phyloP scores from a whole-genome alignment of 2,329 filamentous ascomycete species.

The Penicillium expansum region DNA sequence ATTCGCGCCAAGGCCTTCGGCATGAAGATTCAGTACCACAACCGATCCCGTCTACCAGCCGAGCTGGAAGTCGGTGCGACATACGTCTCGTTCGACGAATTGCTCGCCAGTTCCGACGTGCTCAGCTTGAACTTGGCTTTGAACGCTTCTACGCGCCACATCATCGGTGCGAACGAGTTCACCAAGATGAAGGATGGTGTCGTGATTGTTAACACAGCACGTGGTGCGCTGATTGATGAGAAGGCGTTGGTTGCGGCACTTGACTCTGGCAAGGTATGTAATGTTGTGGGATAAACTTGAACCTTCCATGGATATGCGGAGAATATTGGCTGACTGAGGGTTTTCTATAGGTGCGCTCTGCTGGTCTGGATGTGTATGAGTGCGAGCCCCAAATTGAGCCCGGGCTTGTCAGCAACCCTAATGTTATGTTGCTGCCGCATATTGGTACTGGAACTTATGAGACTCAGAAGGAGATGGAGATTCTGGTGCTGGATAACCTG shows the following conservation, averaged over 20 bases:
- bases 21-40: constrained; percentile 50
- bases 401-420: constrained; percentile 46
- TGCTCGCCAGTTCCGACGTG: constrained; percentile 48
- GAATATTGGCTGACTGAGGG: neutral
- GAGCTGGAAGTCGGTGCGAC: constrained; percentile 43
- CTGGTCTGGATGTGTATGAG: constrained; percentile 49
- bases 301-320: neutral
- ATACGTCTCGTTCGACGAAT: constrained; percentile 48
- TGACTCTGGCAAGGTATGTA: constrained; percentile 44
- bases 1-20: constrained; percentile 46
- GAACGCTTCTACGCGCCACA: constrained; percentile 46
- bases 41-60: constrained; percentile 41
- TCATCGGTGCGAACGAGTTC: constrained; percentile 47
- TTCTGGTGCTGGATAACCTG: constrained; percentile 58
- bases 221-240: constrained; percentile 47
- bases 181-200: constrained; percentile 47
- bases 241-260: constrained; percentile 47
- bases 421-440: constrained; percentile 57
- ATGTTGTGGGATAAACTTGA: neutral
- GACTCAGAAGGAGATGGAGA: constrained; percentile 61
- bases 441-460: constrained; percentile 60
- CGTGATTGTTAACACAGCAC: constrained; percentile 46
- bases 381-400: constrained; percentile 48
- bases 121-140: constrained; percentile 47
- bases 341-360: constrained; percentile 38